Conservation (phyloP, 2,329 filamentous ascomycete genomes). For the Colletotrichum chrysophilum region DNA sequence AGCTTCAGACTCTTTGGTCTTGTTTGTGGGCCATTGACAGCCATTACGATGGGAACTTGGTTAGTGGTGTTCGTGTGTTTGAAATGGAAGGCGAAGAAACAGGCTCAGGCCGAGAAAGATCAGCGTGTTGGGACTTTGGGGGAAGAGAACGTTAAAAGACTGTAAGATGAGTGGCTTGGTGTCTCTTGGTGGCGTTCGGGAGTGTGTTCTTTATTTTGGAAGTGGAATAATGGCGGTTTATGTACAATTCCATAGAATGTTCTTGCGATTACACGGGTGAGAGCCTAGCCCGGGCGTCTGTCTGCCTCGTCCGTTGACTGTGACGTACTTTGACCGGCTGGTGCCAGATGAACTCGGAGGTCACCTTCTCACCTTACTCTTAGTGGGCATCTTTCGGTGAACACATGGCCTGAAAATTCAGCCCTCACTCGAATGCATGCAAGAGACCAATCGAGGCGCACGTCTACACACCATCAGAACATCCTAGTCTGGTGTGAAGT, state of each 20-base stretch:
- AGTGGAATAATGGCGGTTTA: not conserved
- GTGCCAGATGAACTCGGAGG: no score
- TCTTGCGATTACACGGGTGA: not conserved
- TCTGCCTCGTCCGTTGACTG: not conserved
- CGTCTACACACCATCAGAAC: no score
- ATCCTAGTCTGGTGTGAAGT: no score
- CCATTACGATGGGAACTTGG: not conserved
- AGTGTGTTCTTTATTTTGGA: no score
- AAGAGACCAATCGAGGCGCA: no score
- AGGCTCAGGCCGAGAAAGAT: not conserved
- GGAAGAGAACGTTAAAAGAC: not conserved
- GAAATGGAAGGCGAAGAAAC: not conserved
- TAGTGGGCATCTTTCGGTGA: no score
- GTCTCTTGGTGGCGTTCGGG: not conserved
- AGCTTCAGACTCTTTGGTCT: not conserved
- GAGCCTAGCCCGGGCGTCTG: not conserved
- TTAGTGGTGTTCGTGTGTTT: not conserved
- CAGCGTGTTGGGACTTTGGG: not conserved
- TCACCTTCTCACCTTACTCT: no score
- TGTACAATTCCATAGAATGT: not conserved
- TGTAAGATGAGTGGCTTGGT: not conserved
- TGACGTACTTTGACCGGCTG: no score
- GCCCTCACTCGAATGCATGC: no score
- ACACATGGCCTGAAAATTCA: no score
- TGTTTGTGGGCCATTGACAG: not conserved